These are phyloP conservation scores for Aspergillus nidulans DNA, from an alignment of 495 filamentous ascomycete species.

Conservation along the genomic window DNA sequence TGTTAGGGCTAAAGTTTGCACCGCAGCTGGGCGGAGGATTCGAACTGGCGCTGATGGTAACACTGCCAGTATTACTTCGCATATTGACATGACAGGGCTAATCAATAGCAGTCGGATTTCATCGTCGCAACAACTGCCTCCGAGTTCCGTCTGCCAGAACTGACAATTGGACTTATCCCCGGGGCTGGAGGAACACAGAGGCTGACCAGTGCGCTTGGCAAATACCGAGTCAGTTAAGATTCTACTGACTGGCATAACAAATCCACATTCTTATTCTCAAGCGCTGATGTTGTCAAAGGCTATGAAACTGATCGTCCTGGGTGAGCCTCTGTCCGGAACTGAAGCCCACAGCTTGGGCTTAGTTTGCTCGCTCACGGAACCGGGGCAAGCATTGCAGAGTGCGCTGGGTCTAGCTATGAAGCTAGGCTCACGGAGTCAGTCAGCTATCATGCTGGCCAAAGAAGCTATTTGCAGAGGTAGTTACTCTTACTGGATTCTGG, in stretches of 20 bases:
- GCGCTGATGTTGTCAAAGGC: not conserved
- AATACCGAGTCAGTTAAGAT: conserved; percentile 1
- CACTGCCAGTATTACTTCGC: too few relatives aligned
- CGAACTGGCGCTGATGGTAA: conserved; percentile 10
- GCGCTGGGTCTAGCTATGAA: conserved; percentile 1
- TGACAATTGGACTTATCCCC: conserved; percentile 8
- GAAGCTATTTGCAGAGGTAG: conserved; percentile 11
- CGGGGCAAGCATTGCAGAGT: not conserved
- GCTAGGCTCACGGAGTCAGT: not conserved
- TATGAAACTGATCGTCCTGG: conserved; percentile 8
- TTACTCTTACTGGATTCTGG: too few relatives aligned
- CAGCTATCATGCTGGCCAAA: conserved; percentile 1
- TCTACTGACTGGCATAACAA: too few relatives aligned
- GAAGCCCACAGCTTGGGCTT: not conserved
- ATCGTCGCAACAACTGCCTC: conserved; percentile 1
- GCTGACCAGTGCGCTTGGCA: conserved; percentile 2
- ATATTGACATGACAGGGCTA: too few relatives aligned
- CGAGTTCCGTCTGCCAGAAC: conserved; percentile 3
- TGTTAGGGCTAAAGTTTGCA: too few relatives aligned
- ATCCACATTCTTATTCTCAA: not conserved
- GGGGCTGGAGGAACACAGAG: conserved; percentile 9
- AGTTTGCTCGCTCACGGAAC: not conserved
- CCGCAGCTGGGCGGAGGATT: conserved; percentile 7
- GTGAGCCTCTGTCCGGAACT: conserved; percentile 4
- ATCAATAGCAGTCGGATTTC: conserved; percentile 10